Evolutionary conservation across 2,329 filamentous ascomycete genomes (phyloP).

Genomic region (Lomentospora prolificans): DNA sequence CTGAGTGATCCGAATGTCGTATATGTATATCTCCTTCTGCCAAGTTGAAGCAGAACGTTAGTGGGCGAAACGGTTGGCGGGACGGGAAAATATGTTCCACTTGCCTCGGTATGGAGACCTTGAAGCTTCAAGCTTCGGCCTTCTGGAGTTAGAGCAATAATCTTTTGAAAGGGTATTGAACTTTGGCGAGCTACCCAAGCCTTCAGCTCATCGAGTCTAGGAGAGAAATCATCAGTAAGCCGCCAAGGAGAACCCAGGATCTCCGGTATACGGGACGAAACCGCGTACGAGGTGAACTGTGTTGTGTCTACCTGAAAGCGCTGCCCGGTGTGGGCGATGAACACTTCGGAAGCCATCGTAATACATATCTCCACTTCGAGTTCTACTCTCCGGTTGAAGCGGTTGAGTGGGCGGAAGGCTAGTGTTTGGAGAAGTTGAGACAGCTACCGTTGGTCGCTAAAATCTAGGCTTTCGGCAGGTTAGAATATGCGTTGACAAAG

Average conservation of each 20-base stretch:
- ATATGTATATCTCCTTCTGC: conserved; percentile 83
- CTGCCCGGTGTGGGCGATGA: conserved; percentile 88
- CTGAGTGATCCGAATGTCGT: conserved; percentile 69
- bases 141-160: conserved; percentile 77
- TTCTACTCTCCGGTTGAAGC: not conserved
- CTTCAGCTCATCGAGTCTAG: conserved; percentile 74
- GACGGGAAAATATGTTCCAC: conserved; percentile 15
- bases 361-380: conserved; percentile 34
- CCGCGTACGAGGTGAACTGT: conserved; percentile 59
- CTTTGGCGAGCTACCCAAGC: conserved; percentile 68
- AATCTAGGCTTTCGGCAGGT: not conserved
- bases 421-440: not conserved
- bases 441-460: not conserved
- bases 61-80: no score
- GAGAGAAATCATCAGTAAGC: conserved; percentile 13
- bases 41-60: no score
- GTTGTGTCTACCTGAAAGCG: conserved; percentile 69
- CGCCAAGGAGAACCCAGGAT: not conserved
- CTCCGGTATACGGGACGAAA: not conserved
- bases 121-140: conserved; percentile 79
- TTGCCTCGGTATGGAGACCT: conserved; percentile 69
- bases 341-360: conserved; percentile 81
- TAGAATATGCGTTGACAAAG: not conserved
- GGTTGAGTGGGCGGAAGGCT: not conserved
- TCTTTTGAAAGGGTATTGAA: conserved; percentile 63